Base-by-base conservation (phyloP, 305 asterid species). In the Fraxinus paxiana region DNA sequence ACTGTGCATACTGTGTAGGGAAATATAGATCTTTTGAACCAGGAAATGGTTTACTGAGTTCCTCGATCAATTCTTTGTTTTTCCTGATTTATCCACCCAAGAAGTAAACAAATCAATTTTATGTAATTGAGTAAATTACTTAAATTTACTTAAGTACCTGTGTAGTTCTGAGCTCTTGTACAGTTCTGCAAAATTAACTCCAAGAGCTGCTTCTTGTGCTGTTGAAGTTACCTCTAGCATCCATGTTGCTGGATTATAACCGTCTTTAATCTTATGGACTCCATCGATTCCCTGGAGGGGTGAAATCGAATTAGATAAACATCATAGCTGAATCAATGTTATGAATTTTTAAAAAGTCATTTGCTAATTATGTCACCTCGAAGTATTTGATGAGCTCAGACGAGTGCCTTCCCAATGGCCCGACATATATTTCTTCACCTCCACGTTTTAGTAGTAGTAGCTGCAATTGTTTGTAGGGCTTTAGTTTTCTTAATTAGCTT, bases 221-320 rank as follows among this genome's bases (percentile, higher is more conserved):
- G 86, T 38, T 22, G 99, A 85, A 82, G 96, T 93, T 46, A 93
- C 81, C 33, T 95, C 99, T 81, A 95, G 79, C 99, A 95, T 95
- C 99, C 99, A 95, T 20, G 99, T 95, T 0, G 99, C 99, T 20
- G 99, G 99, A 74, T 95, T 95, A 54, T 91, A 89, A 33, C 98
- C 93, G 18, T 95, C 97, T 85, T 81, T 91, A 34, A 95, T 90
- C 80, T 85, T 90, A 4, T 82, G 70, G 38, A 92, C 83, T 80
- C 98, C 97, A 2, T 83, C 73, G 5, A 91, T 90, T 9, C 78
- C 91, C 97, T 93, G 63, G 67, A 82, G 34, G 22, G n/a, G 35
- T 77, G 17, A 61, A 43, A 70, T 56, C 15, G 59, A 56, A 30
- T 13, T 46, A 46, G 48, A 10, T 15, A 30, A 43, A 43, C 56